These are phyloP conservation scores for Puccinia hordei DNA, from an alignment of 1,284 basidiomycete species.

Conservation along the genomic window DNA sequence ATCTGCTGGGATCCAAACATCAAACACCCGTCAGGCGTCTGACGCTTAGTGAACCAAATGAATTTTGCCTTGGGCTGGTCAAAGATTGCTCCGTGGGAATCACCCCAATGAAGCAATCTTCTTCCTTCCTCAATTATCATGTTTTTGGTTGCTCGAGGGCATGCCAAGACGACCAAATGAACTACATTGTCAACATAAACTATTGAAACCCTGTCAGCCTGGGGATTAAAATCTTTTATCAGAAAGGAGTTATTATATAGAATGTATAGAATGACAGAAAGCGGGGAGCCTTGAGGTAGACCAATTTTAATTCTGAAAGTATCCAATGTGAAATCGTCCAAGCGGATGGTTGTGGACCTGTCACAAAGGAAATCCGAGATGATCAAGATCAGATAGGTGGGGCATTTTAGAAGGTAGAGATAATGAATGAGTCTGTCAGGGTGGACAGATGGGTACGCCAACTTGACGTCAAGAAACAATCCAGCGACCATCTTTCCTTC, in stretches of 20 bases:
- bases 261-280: constrained; percentile 23
- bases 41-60: not conserved
- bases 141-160: no score
- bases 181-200: not conserved
- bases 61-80: constrained; percentile 4
- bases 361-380: not conserved
- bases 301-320: not conserved
- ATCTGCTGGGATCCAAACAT: no score
- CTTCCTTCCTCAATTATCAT: not conserved
- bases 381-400: not conserved
- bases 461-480: constrained; percentile 26
- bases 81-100: not conserved
- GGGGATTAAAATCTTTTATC: not conserved
- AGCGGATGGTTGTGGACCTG: not conserved
- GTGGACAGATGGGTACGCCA: constrained; percentile 27
- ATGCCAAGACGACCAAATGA: not conserved
- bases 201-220: not conserved
- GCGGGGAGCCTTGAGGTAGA: constrained; percentile 11
- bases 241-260: not conserved
- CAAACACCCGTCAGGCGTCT: no score
- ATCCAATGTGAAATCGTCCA: not conserved
- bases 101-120: not conserved
- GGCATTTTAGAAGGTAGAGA: not conserved
- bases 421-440: not conserved
- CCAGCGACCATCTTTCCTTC: not conserved